These are phyloP conservation scores for Berberis thunbergii DNA, from an alignment of 164 flowering plant genomes.

Conservation along the genomic window DNA sequence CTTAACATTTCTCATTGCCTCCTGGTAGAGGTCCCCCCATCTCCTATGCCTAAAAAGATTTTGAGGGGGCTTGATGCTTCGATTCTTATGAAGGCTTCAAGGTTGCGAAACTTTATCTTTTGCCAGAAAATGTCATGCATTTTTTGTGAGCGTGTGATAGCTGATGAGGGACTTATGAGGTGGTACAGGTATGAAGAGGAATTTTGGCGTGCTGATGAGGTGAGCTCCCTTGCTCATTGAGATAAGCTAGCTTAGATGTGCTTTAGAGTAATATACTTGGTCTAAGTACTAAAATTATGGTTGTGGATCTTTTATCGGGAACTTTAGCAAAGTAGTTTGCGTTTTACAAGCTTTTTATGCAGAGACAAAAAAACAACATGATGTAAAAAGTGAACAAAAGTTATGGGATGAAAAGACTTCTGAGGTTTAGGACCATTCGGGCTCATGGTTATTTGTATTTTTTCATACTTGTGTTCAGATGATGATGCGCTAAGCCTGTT, in stretches of 20 bases:
- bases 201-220: background rate
- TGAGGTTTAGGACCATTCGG: too few relatives aligned
- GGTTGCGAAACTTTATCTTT: background rate
- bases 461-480: too few relatives aligned
- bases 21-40: background rate
- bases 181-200: conserved; percentile 3
- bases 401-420: too few relatives aligned
- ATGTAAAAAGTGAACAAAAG: too few relatives aligned
- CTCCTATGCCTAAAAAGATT: background rate
- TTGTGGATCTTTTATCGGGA: too few relatives aligned
- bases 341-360: too few relatives aligned
- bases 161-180: conserved; percentile 1
- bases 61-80: background rate
- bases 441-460: too few relatives aligned
- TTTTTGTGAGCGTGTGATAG: background rate
- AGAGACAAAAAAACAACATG: too few relatives aligned
- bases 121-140: background rate
- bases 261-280: background rate
- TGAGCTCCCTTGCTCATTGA: conserved; percentile 1
- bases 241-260: background rate
- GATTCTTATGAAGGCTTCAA: background rate
- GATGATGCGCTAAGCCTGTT: too few relatives aligned
- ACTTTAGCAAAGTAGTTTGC: too few relatives aligned
- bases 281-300: too few relatives aligned
- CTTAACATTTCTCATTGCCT: conserved; percentile 1